Evolutionary conservation across 257 asterid genomes (phyloP), one percentile per base, ranked within the genome.

Genomic region (Cordia subcordata): DNA sequence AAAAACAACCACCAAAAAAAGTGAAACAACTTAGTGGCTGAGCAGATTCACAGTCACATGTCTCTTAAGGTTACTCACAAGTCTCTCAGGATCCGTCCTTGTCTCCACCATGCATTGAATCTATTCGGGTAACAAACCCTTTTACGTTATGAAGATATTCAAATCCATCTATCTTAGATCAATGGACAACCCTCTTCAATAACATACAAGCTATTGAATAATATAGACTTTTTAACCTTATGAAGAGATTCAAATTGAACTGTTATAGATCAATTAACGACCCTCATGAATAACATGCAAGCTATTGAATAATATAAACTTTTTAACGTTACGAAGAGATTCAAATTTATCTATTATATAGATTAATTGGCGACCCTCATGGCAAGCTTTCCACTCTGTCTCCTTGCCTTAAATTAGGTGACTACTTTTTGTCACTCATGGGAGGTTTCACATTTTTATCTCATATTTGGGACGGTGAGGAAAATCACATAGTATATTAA

Each of bases 61-160:
- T 72, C 40, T 49, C 60, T 42, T 49, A 52, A 40, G 44, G 21
- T 19, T 52, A 35, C 44, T 61, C 85, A 65, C 80, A 76, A 71
- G 82, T 62, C 21, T 72, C 68, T 54, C 72, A 72, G 47, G 53
- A 51, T 35, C 69, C 37, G 18, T 59, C 66, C 9, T 58, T 17
- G 47, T 42, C 47, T 42, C 47, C 47, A 42, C 47, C 47, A 42
- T 27, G 35, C 35, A 27, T 42, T 42, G 47, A 42, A 14, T 42
- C 37, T 55, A 57, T 50, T 62, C 38, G 68, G 68, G 79, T 27
- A n/a, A n/a, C n/a, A n/a, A n/a, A n/a, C n/a, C n/a, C n/a, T n/a
- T n/a, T n/a, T n/a, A n/a, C n/a, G n/a, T n/a, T n/a, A n/a, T n/a
- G n/a, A n/a, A n/a, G 5, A 13, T 8, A 68, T 63, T 64, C 65